Base-by-base conservation (phyloP, 192 early-diverging fungal species). In the Coemansia sp. region DNA sequence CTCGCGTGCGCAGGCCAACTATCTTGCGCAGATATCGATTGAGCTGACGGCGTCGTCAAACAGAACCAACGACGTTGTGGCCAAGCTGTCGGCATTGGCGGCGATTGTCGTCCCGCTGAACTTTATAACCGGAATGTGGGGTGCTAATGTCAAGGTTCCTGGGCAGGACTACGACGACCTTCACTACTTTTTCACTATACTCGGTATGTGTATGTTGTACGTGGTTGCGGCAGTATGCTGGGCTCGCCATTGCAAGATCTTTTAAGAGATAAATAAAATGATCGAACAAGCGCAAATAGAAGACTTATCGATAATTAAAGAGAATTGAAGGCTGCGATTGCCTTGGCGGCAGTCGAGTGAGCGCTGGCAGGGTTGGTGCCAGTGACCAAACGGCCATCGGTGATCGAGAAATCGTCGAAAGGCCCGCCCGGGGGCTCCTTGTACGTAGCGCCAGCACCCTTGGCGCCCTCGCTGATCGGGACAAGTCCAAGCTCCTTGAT, bases 81-180 rank as follows among this genome's bases (percentile, higher is more conserved):
- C 91, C 59, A 88, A 89, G 62, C 86, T 99, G 71, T 95, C 95
- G 1, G 90, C 92, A 9, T 61, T 97, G 50, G 96, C 93, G 0
- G 89, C 87, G 32, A 91, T 99, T 41, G 73, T 99, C 17, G 85
- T 99, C 25, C 96, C 96, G 14, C 74, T 97, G 62, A 95, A 95
- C 63, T 73, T 98, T 60, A 84, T 96, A 29, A 94, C 95, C 0
- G 94, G 92, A 19, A 73, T 89, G 59, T 87, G 82, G 83, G 87
- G 87, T 54, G 78, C 84, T 17, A 85, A 86, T 48, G 83, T 85
- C 58, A 78, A 75, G 42, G 83, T 85, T 0, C 81, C 81, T 14
- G 73, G 76, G 0, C 81, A 83, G 38, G 77, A 82, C 41, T 64
- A 65, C 29, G 74, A 73, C 10, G 69, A 74, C 42, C 25, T 84